A percentile compares a stretch with the other conserved stretches of the same genome.
Evolutionary conservation across 208 protist genomes (phyloP).

Genomic region (Naegleria lovaniensis): DNA sequence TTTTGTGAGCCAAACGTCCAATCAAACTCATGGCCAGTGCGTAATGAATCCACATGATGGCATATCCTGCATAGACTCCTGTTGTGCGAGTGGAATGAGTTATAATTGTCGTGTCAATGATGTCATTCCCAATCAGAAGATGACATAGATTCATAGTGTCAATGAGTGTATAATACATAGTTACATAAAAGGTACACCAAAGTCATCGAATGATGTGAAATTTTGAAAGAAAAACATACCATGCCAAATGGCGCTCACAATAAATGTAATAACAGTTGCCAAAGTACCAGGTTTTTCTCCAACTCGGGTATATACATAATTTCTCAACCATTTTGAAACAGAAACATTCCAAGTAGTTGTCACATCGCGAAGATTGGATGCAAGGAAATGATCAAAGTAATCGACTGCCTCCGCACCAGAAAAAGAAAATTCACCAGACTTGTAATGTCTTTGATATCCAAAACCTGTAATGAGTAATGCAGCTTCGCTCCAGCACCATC

Average conservation of each 20-base stretch:
- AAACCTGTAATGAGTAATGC: background rate
- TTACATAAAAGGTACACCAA: too few species aligned
- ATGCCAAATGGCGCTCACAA: slow-evolving; percentile 8
- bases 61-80: slow-evolving; percentile 15
- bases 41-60: background rate
- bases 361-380: background rate
- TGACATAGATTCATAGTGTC: too few species aligned
- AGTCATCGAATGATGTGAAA: too few species aligned
- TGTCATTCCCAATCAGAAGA: too few species aligned
- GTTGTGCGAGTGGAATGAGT: too few species aligned
- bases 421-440: background rate
- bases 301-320: slow-evolving; percentile 14
- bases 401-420: background rate
- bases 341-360: background rate
- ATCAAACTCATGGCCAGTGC: background rate
- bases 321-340: background rate
- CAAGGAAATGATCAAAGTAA: background rate
- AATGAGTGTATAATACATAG: too few species aligned
- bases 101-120: too few species aligned
- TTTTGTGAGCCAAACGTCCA: background rate
- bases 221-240: background rate
- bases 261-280: background rate
- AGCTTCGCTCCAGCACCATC: background rate
- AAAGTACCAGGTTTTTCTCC: background rate
- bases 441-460: background rate